These are phyloP conservation scores for Pseudogymnoascus sp. DNA, from an alignment of 2,329 filamentous ascomycete genomes.

Conservation along the genomic window DNA sequence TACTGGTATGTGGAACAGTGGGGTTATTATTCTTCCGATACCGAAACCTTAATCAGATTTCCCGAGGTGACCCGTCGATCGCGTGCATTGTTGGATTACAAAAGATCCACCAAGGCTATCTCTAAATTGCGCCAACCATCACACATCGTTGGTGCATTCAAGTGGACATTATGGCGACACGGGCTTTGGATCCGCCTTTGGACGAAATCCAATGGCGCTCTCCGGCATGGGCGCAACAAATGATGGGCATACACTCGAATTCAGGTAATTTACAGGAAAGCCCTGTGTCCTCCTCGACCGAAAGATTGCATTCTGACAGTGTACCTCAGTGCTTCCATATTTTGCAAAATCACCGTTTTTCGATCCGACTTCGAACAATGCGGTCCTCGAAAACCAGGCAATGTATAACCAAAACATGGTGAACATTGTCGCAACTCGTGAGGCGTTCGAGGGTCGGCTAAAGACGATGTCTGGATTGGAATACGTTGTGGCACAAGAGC, in stretches of 20 bases:
- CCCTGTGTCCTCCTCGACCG: neutral
- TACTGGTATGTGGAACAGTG: neutral
- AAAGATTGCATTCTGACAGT: neutral
- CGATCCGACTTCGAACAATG: slow-evolving; percentile 60
- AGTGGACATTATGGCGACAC: neutral
- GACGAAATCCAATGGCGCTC: slow-evolving; percentile 62
- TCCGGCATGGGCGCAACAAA: slow-evolving; percentile 39
- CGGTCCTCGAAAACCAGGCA: slow-evolving; percentile 52
- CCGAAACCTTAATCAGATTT: slow-evolving; percentile 6
- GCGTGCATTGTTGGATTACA: neutral
- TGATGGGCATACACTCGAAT: slow-evolving; percentile 54
- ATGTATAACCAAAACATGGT: slow-evolving; percentile 52
- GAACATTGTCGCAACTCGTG: slow-evolving; percentile 49
- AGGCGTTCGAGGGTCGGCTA: slow-evolving; percentile 54
- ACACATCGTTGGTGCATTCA: neutral
- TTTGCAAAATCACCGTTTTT: slow-evolving; percentile 61
- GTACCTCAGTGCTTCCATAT: slow-evolving; percentile 48
- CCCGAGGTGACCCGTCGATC: neutral
- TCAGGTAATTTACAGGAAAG: slow-evolving; percentile 17
- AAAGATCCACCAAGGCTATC: slow-evolving; percentile 6
- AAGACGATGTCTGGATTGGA: slow-evolving; percentile 58
- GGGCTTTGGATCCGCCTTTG: slow-evolving; percentile 38
- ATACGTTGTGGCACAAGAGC: slow-evolving; percentile 58
- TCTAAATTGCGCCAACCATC: slow-evolving; percentile 1
- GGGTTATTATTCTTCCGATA: neutral